A percentile compares a stretch with the other conserved stretches of the same genome.
Conservation (phyloP, 2,329 filamentous ascomycete species). For the Penicillium sp. region DNA sequence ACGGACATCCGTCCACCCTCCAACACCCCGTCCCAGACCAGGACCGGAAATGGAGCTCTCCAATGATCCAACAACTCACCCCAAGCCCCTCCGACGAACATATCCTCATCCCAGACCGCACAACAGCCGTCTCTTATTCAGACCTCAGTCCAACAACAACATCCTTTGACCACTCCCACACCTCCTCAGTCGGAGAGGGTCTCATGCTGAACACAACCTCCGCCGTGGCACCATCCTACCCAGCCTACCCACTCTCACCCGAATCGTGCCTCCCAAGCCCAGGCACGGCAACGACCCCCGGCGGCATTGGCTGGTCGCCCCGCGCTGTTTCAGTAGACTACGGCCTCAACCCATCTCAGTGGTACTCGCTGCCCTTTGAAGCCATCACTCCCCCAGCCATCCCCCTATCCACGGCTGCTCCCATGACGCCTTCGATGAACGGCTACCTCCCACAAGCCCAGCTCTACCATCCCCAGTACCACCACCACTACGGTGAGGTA, state of each 20-base stretch:
- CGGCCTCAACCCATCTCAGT: constrained; percentile 26
- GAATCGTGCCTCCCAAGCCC: constrained; percentile 32
- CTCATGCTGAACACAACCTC: constrained; percentile 30
- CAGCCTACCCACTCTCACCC: constrained; percentile 30
- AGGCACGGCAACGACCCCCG: constrained; percentile 22
- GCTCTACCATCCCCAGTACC: constrained; percentile 25
- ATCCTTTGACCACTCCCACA: constrained; percentile 29
- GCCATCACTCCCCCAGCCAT: constrained; percentile 24
- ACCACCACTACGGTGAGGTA: constrained; percentile 16
- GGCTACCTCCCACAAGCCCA: constrained; percentile 25
- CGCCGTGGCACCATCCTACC: constrained; percentile 27
- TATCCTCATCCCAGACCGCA: constrained; percentile 21
- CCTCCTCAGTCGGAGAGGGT: constrained; percentile 27
- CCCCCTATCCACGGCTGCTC: constrained; percentile 26
- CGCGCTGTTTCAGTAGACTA: constrained; percentile 26
- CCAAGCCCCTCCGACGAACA: constrained; percentile 27
- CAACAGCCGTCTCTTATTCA: constrained; percentile 22
- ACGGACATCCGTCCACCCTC: not conserved
- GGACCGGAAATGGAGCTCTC: constrained; percentile 24
- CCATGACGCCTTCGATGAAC: constrained; percentile 23
- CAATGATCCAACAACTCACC: constrained; percentile 24
- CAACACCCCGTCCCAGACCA: constrained; percentile 7
- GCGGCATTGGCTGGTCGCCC: constrained; percentile 17
- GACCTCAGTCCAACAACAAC: constrained; percentile 22
- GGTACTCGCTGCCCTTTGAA: constrained; percentile 34